Evolutionary conservation across 2,329 filamentous ascomycete genomes (phyloP).

Genomic region (Hymenoscyphus salicellus): DNA sequence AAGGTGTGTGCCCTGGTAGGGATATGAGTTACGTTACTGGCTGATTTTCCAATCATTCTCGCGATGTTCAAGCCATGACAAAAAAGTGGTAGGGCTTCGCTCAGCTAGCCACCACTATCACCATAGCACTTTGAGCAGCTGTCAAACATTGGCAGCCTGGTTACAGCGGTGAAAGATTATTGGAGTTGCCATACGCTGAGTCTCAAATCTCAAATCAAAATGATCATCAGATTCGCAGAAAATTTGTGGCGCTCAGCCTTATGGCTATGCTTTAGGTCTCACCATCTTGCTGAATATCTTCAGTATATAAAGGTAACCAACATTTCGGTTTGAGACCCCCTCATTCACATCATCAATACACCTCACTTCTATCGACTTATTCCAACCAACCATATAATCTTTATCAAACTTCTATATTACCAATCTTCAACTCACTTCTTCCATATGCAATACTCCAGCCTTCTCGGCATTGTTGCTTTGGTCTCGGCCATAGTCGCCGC

Average conservation of each 20-base stretch:
- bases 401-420: neutral
- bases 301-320: neutral
- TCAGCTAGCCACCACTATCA: neutral
- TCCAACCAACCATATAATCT: neutral
- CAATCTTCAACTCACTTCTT: neutral
- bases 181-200: neutral
- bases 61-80: neutral
- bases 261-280: neutral
- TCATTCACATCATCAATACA: conserved; percentile 4
- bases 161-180: neutral
- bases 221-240: neutral
- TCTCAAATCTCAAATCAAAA: neutral
- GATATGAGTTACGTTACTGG: neutral
- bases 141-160: neutral
- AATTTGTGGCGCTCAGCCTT: conserved; percentile 1
- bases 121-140: neutral
- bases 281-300: neutral
- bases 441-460: conserved; percentile 25
- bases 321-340: neutral
- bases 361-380: neutral
- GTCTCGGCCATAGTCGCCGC: conserved; percentile 21
- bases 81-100: neutral
- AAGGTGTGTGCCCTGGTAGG: too few relatives aligned
- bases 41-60: neutral
- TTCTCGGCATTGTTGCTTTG: conserved; percentile 20